Evolutionary conservation across 257 asterid genomes (phyloP).

Genomic region (Thymus quinquecostatus): DNA sequence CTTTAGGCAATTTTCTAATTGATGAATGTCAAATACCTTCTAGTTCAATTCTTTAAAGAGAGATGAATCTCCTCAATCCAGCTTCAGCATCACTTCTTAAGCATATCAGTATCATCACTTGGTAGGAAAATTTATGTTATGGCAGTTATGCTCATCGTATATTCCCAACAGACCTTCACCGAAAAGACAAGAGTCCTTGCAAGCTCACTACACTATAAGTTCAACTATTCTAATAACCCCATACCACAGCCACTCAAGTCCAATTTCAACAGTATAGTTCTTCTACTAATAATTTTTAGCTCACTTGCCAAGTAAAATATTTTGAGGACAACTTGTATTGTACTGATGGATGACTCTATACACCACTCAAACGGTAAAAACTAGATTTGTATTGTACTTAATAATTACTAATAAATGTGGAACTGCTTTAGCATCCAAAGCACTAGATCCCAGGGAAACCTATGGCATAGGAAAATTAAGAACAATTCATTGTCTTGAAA

Average conservation of each 20-base stretch:
- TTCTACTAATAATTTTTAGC: not conserved
- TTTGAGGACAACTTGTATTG: not conserved
- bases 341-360: not conserved
- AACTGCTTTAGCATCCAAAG: not conserved
- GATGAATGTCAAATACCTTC: not conserved
- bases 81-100: not conserved
- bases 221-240: not conserved
- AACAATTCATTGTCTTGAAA: not conserved
- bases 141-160: not conserved
- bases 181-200: not conserved
- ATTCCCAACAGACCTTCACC: not conserved
- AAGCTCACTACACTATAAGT: not conserved
- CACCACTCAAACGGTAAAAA: not conserved
- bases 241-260: not conserved
- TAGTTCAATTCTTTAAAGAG: not conserved
- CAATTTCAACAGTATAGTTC: not conserved
- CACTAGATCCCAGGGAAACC: not conserved
- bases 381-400: not conserved
- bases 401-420: not conserved
- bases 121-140: not conserved
- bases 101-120: no score
- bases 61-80: not conserved
- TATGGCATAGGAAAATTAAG: not conserved
- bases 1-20: not conserved
- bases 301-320: no score